A percentile compares a stretch with the other conserved stretches of the same genome.
Evolutionary conservation across 164 flowering plant species (phyloP).

Genomic region (Vitis riparia): DNA sequence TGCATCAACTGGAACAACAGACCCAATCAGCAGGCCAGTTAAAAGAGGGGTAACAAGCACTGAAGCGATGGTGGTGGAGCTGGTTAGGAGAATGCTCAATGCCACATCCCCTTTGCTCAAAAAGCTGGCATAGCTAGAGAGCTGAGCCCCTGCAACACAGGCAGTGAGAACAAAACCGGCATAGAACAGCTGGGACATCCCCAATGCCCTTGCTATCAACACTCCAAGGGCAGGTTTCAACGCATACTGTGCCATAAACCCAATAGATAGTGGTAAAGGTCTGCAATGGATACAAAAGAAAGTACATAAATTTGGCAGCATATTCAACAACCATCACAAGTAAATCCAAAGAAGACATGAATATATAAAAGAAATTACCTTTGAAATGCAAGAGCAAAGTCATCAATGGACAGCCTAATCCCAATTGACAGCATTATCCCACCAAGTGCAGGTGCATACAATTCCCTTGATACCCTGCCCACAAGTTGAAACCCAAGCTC

Average conservation of each 20-base stretch:
- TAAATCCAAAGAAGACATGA: not conserved
- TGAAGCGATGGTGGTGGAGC: conserved; percentile 80
- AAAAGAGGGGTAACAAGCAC: conserved; percentile 80
- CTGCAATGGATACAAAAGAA: conserved; percentile 47
- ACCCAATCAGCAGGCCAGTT: conserved; percentile 84
- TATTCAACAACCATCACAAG: conserved; percentile 2
- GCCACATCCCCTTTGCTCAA: conserved; percentile 96
- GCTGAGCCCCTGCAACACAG: conserved; percentile 94
- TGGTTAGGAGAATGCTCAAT: conserved; percentile 85
- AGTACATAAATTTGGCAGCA: conserved; percentile 9
- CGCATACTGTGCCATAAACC: conserved; percentile 78
- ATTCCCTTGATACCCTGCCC: conserved; percentile 87
- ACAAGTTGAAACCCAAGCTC: not conserved
- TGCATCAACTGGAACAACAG: conserved; percentile 93
- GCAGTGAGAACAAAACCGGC: conserved; percentile 87
- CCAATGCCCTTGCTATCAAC: conserved; percentile 67
- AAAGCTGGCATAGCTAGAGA: conserved; percentile 90
- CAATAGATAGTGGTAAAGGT: conserved; percentile 83
- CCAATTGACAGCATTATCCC: conserved; percentile 98
- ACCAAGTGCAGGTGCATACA: conserved; percentile 98
- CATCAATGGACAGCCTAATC: conserved; percentile 74
- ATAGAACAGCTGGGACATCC: conserved; percentile 72
- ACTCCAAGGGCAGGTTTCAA: conserved; percentile 82
- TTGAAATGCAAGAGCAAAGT: conserved; percentile 84
- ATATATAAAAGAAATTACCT: conserved; percentile 40